Evolutionary conservation across 2,329 filamentous ascomycete genomes (phyloP), one percentile per base, ranked within the genome.

Genomic region (Akanthomyces muscarius): DNA sequence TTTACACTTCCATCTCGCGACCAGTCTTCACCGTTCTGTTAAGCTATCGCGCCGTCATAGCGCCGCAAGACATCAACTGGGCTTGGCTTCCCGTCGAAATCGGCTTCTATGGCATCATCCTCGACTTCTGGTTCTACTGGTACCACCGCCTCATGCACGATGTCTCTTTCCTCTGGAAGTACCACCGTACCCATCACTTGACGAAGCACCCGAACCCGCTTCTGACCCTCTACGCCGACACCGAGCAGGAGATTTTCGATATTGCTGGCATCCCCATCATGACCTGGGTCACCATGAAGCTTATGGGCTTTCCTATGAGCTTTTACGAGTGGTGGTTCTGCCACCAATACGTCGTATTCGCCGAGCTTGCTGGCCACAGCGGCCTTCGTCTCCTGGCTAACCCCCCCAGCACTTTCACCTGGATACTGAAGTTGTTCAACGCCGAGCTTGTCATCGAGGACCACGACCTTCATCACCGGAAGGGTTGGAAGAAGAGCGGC

Each of bases 281-380:
- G 45, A 69, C 71, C 16, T 73, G 67, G 61, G 66, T 36, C 5
- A 66, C 68, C 1, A 58, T 73, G 53, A 71, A 69, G 54, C 66
- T 67, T 21, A 70, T 75, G 65, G 73, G 74, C 1, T 55, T 77
- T 10, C 75, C 76, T 0, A 75, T 77, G 75, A 73, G 73, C 10
- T 78, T 78, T 63, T 77, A 77, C 55, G 75, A 77, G 57, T 77
- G 75, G 75, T 77, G 75, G 75, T 66, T 78, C 38, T 77, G 75
- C 66, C 72, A 76, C 52, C 70, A 74, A 57, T 77, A 76, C 56
- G 70, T 77, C 41, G 69, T 75, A 21, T 77, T 73, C 66, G 63
- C 71, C 10, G 74, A 75, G 64, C 58, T 75, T 3, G 69, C 71
- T 23, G 73, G 73, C 8, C 73, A 75, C 62, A 70, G 68, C 11